Base-by-base conservation (phyloP, 1,284 basidiomycete genomes). In the Ceratobasidium sp. region DNA sequence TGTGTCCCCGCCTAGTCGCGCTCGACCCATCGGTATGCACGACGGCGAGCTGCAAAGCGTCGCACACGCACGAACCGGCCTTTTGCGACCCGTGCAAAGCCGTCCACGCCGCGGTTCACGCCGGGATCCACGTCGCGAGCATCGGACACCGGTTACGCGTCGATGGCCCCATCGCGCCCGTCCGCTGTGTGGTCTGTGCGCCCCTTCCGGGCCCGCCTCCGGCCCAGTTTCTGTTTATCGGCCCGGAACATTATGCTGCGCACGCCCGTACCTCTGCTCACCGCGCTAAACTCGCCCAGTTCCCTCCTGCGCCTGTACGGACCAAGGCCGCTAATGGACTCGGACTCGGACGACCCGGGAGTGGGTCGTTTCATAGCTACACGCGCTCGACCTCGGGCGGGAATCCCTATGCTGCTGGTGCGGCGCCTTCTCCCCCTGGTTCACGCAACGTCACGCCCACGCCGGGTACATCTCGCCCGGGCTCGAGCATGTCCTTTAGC, bases 11-110 rank as follows among this genome's bases (percentile, higher is more conserved):
- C 59, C 73, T 75, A 7, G 73, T 75, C 44, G 73, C 73, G 40
- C 73, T 75, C 62, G 61, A 75, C 52, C 73, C 73, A 13, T 62
- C 62, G 10, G 33, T 50, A 6, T 75, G 73, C 38, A 54, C 48
- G 28, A 40, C 38, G 33, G 48, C 50, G 26, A 52, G 23, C 33
- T 66, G 73, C 33, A 26, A 50, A 9, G 48, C 73, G 50, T 66
- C 73, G 28, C 62, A 66, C 73, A 75, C 59, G 28, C 71, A 75
- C 61, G 46, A 61, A 26, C 61, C 71, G 5, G 59, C 71, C 13
- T 75, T 75, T 23, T 75, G 71, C 61, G 71, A 75, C 71, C 71
- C 71, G 13, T 75, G 71, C 48, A 75, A 75, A 33, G 71, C 71
- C 52, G 71, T 75, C 28, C 61, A 75, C 33, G 71, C 71, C 46